Base-by-base conservation (phyloP, 2,329 filamentous ascomycete species). In the Teratosphaeria destructans region DNA sequence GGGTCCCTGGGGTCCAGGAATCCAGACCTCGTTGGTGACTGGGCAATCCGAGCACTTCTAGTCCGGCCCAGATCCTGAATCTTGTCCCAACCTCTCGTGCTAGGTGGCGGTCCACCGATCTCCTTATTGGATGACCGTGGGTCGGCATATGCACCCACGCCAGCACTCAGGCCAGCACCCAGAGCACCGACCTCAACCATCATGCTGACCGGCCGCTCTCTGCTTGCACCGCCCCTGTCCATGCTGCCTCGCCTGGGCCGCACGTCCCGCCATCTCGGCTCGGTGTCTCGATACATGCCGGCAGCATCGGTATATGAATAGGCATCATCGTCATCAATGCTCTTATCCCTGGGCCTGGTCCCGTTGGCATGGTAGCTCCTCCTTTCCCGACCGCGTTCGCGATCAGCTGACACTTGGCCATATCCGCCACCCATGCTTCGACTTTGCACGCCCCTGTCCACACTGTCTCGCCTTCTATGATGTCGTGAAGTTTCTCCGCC, bases 81-180 rank as follows among this genome's bases (percentile, higher is more conserved):
- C 73, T 84, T 88, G 66, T 90, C 87, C 63, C 90, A 84, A 0
- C 85, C 87, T 65, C 86, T 79, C 3, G 84, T 88, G 5, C 85
- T 83, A 4, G 86, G 86, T 10, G 88, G 88, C 2, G 87, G 87
- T 19, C 43, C 43, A 11, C 73, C 73, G 16, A 75, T 54, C 54
- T 73, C 65, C 70, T 75, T 67, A 53, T 66, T 56, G 61, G 71
- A 66, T 37, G 65, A 53, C 65, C 73, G 65, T 29, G 69, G 67
- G 39, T 70, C 65, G 52, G 64, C 64, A 49, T 63, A 65, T 12
- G 63, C 27, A 10, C 69, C 73, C 47, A 75, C 64, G 8, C 78
- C 66, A 69, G 79, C 71, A 49, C 43, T n/a, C 19, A 49, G 43
- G 8, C 78, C 66, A 69, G 79, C 71, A 49, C 43, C 43, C 19